Evolutionary conservation across 441 rosid genomes (phyloP).

Genomic region (Francoa sonchifolia): DNA sequence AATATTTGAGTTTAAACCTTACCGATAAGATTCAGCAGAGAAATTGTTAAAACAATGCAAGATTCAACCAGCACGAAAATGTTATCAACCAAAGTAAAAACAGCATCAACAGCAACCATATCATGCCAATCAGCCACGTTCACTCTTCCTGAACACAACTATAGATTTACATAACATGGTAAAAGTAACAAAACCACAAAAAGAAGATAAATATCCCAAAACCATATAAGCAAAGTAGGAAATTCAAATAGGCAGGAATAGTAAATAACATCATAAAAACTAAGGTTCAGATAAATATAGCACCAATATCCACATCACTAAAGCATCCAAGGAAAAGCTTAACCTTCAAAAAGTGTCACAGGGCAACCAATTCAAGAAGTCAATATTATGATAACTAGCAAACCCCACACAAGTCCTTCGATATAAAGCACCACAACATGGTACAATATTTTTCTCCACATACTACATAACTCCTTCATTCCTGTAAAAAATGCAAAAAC

Average conservation of each 20-base stretch:
- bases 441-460: background rate
- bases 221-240: background rate
- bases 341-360: conserved; percentile 4
- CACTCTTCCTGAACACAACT: background rate
- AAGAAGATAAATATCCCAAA: background rate
- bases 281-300: too few species aligned
- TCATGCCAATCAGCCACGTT: conserved; percentile 2
- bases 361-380: conserved; percentile 4
- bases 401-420: background rate
- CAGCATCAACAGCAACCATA: conserved; percentile 2
- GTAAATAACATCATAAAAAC: background rate
- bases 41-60: background rate
- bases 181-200: background rate
- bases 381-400: background rate
- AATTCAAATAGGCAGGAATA: background rate
- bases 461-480: background rate
- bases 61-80: background rate
- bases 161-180: background rate
- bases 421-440: background rate
- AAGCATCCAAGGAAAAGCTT: background rate
- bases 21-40: background rate
- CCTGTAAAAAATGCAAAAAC: background rate
- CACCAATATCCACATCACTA: background rate
- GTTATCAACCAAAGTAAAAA: background rate
- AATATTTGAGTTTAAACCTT: background rate